phyloP scores from a whole-genome alignment of 2,329 filamentous ascomycete genomes.

The Ophiostoma himal-ulmi region DNA sequence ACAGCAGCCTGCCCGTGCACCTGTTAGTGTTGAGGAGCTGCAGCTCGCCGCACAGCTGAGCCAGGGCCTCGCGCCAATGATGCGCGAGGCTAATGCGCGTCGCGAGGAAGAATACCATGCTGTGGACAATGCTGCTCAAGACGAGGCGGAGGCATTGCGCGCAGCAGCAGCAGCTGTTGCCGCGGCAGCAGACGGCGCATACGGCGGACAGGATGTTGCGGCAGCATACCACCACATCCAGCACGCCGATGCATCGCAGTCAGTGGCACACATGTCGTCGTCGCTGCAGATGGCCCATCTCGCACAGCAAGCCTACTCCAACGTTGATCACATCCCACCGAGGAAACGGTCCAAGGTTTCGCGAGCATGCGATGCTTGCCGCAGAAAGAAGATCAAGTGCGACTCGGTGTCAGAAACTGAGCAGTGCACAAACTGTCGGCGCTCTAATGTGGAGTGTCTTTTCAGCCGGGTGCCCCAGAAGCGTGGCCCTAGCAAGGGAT shows the following conservation, averaged over 20 bases:
- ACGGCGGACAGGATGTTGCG: constrained; percentile 17
- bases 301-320: constrained; percentile 42
- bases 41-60: constrained; percentile 55
- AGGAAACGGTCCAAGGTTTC: constrained; percentile 81
- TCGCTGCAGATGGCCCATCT: constrained; percentile 36
- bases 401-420: constrained; percentile 71
- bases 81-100: constrained; percentile 43
- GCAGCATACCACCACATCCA: constrained; percentile 23
- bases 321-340: constrained; percentile 55
- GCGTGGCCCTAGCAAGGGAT: constrained; percentile 85
- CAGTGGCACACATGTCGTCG: constrained; percentile 30
- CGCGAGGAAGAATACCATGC: constrained; percentile 26
- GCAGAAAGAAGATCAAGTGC: constrained; percentile 85
- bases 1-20: constrained; percentile 32
- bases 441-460: constrained; percentile 68
- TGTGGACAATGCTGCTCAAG: constrained; percentile 20
- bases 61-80: constrained; percentile 48
- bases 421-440: constrained; percentile 74
- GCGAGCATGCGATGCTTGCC: constrained; percentile 80
- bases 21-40: constrained; percentile 49
- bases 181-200: constrained; percentile 10
- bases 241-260: constrained; percentile 25
- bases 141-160: constrained; percentile 19
- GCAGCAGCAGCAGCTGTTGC: constrained; percentile 17
- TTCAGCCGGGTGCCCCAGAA: constrained; percentile 88